Evolutionary conservation across 2,329 filamentous ascomycete genomes (phyloP), one percentile per base, ranked within the genome.

Genomic region (Boeremia exigua): DNA sequence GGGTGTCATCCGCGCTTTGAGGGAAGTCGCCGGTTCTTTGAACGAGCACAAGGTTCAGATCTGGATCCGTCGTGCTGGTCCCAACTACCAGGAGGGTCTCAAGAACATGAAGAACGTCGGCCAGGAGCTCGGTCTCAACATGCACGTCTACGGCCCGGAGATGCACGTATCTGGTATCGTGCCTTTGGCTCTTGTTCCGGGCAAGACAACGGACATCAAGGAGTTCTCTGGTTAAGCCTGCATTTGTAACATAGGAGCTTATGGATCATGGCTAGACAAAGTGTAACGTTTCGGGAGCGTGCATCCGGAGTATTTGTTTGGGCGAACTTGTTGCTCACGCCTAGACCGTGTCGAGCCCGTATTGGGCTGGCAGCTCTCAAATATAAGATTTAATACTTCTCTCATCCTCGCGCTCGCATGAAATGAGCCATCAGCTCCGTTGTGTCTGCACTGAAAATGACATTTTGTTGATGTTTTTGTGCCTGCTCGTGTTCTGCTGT

Each of bases 91-190:
- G 82, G 95, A 99, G 82, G 95, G 95, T 82, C 89, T 99, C 66
- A 97, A 96, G 88, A 99, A 98, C 87, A 97, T 99, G 87, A 98
- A 98, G 87, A 86, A 88, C 45, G 94, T 96, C 58, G 95, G 92
- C 59, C 87, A 94, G 77, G 95, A 99, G 83, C 87, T 99, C 57
- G 91, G 91, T 68, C 86, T 99, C 65, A 87, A 96, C 81, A 97
- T 98, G 91, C 92, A 98, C 81, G 88, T 91, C 44, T 91, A 86
- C 75, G 88, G 88, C 45, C 88, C 88, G 12, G 88, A 91, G 79
- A 90, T 90, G 88, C 88, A 90, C 80, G 94, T 99, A 71, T 94
- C 89, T 48, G 95, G 95, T 77, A 98, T 98, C 74, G 94, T 99
- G 65, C 94, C 95, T 53, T 82, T 98, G 76, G 95, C 94, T 42